Conservation (phyloP, 495 filamentous ascomycete species). For the Aspergillus indologenus region DNA sequence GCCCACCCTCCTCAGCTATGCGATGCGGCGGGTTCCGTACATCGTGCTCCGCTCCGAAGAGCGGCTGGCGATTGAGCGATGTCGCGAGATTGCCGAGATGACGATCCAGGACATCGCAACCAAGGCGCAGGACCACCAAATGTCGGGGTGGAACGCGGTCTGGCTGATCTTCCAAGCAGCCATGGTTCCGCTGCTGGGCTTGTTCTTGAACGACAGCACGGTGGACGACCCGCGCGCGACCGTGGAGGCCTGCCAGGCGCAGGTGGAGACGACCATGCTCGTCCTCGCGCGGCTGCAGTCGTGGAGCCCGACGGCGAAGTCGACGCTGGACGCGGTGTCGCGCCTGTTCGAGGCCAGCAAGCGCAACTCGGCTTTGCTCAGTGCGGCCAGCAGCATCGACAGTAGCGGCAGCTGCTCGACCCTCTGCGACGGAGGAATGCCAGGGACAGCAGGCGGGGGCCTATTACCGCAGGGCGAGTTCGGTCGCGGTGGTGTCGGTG, state of each 20-base stretch:
- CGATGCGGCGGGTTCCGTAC: conserved; percentile 61
- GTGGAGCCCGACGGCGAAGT: conserved; percentile 68
- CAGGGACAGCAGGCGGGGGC: conserved; percentile 2
- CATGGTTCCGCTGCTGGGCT: conserved; percentile 70
- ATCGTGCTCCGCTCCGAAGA: conserved; percentile 60
- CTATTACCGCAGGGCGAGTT: conserved; percentile 22
- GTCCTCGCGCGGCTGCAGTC: conserved; percentile 66
- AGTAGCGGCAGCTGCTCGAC: conserved; percentile 18
- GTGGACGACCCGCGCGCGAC: conserved; percentile 52
- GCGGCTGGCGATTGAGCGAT: conserved; percentile 63
- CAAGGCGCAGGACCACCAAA: conserved; percentile 68
- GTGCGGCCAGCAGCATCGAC: conserved; percentile 13
- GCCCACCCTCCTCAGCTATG: conserved; percentile 67
- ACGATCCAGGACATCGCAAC: conserved; percentile 68
- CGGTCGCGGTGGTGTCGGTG: conserved; percentile 18
- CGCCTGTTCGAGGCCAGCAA: conserved; percentile 65
- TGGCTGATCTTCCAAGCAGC: conserved; percentile 81
- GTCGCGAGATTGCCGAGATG: conserved; percentile 63
- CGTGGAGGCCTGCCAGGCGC: conserved; percentile 44
- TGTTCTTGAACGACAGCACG: conserved; percentile 63
- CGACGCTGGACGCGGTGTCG: conserved; percentile 64
- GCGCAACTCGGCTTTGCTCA: conserved; percentile 22
- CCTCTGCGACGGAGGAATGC: conserved; percentile 21
- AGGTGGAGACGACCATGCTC: conserved; percentile 66
- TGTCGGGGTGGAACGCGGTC: conserved; percentile 77